Conservation (phyloP, 2,329 filamentous ascomycete genomes). For the Scedosporium apiospermum region DNA sequence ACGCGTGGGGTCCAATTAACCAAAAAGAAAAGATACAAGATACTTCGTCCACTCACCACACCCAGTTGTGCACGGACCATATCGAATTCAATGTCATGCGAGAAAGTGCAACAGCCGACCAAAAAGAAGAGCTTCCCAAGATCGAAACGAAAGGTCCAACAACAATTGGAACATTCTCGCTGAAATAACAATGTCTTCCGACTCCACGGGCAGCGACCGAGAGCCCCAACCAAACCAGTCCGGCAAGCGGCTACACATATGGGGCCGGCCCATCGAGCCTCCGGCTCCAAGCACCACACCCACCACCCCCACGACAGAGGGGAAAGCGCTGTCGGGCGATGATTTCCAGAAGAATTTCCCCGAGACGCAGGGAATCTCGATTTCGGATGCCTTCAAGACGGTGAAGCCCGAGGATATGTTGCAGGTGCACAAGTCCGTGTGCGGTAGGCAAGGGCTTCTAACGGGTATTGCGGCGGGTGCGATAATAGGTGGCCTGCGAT, state of each 20-base stretch:
- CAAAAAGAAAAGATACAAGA: neutral
- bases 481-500: conserved; percentile 62
- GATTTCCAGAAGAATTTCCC: conserved; percentile 14
- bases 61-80: neutral
- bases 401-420: conserved; percentile 62
- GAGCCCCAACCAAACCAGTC: neutral
- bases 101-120: neutral
- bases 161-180: neutral
- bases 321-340: conserved; percentile 2
- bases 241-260: conserved; percentile 25
- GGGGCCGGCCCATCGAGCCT: conserved; percentile 24
- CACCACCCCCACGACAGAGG: neutral
- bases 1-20: neutral
- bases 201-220: neutral
- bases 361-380: conserved; percentile 10
- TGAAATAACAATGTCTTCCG: neutral
- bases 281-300: conserved; percentile 9
- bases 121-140: neutral
- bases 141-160: no score
- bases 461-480: conserved; percentile 76
- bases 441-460: conserved; percentile 72
- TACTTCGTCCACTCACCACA: neutral
- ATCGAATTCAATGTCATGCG: neutral
- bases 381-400: conserved; percentile 53
- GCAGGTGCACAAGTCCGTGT: conserved; percentile 69